Conservation (phyloP, 2,329 filamentous ascomycete species). For the Kalmusia sp. region DNA sequence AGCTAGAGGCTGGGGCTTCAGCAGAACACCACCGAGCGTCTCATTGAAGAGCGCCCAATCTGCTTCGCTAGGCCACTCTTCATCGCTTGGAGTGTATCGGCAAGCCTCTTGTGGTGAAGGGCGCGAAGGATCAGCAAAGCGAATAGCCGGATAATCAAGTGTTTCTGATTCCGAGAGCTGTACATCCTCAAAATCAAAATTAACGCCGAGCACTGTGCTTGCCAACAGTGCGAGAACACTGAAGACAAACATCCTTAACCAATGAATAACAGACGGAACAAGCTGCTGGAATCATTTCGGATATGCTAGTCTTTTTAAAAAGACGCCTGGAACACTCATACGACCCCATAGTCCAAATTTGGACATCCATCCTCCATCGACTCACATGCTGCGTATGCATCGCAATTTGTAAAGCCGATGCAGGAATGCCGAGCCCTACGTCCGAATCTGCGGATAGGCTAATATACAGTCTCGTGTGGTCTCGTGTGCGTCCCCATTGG, state of each 20-base stretch:
- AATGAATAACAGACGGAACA: neutral
- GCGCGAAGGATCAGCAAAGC: slow-evolving; percentile 17
- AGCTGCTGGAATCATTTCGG: neutral
- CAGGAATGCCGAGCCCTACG: neutral
- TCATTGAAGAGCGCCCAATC: slow-evolving; percentile 31
- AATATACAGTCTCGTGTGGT: slow-evolving; percentile 5
- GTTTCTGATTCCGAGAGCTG: slow-evolving; percentile 30
- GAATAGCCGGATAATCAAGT: slow-evolving; percentile 19
- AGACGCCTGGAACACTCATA: neutral
- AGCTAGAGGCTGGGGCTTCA: slow-evolving; percentile 31
- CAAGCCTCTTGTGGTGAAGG: slow-evolving; percentile 17
- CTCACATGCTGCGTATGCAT: neutral
- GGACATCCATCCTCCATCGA: neutral
- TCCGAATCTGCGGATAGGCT: neutral
- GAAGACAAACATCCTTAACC: neutral
- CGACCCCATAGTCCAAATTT: neutral
- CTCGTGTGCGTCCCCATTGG: neutral
- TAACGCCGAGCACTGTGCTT: slow-evolving; percentile 7
- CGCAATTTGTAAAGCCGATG: neutral
- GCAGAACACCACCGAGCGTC: slow-evolving; percentile 28
- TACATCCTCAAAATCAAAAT: slow-evolving; percentile 33
- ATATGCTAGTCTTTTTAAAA: neutral
- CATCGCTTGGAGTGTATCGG: slow-evolving; percentile 26
- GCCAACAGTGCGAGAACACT: neutral
- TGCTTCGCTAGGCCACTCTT: slow-evolving; percentile 27